Percentiles rank a stretch among this genome's conserved stretches.
These are phyloP conservation scores for Elaeis guineensis DNA, from an alignment of 176 grass and related monocot species.

Conservation along the genomic window DNA sequence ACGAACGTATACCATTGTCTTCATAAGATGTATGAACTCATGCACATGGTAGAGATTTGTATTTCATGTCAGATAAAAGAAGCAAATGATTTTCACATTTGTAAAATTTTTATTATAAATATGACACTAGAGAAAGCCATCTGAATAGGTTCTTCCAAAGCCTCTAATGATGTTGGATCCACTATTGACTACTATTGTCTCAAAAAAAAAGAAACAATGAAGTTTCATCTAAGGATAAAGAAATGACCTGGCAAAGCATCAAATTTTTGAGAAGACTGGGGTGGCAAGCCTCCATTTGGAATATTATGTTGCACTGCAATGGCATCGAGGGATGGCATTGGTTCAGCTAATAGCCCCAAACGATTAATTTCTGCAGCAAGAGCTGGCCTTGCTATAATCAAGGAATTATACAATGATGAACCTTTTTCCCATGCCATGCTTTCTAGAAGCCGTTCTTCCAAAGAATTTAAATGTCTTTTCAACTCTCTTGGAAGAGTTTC, in stretches of 20 bases:
- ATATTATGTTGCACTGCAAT: conserved; percentile 55
- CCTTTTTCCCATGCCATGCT: conserved; percentile 84
- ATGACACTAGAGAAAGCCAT: too few relatives aligned
- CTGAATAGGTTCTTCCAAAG: too few relatives aligned
- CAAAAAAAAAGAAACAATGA: not conserved
- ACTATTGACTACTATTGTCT: too few relatives aligned
- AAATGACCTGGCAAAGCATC: conserved; percentile 49
- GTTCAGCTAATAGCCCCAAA: conserved; percentile 75
- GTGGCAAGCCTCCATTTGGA: conserved; percentile 33
- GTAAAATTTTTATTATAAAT: too few relatives aligned
- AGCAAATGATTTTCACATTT: too few relatives aligned
- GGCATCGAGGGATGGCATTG: conserved; percentile 84
- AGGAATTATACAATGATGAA: conserved; percentile 90
- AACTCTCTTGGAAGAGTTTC: conserved; percentile 87
- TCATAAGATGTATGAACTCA: too few relatives aligned
- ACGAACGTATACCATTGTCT: too few relatives aligned
- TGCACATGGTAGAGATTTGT: too few relatives aligned
- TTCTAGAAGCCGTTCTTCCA: conserved; percentile 88
- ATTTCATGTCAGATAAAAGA: too few relatives aligned
- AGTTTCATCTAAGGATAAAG: conserved; percentile 18
- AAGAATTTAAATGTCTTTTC: conserved; percentile 91
- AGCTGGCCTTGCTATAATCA: conserved; percentile 61
- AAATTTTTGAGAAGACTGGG: conserved; percentile 38
- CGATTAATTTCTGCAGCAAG: conserved; percentile 54
- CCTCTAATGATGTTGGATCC: too few relatives aligned